These are phyloP conservation scores for Thuja plicata DNA, from an alignment of 83 land plant species.

Conservation along the genomic window DNA sequence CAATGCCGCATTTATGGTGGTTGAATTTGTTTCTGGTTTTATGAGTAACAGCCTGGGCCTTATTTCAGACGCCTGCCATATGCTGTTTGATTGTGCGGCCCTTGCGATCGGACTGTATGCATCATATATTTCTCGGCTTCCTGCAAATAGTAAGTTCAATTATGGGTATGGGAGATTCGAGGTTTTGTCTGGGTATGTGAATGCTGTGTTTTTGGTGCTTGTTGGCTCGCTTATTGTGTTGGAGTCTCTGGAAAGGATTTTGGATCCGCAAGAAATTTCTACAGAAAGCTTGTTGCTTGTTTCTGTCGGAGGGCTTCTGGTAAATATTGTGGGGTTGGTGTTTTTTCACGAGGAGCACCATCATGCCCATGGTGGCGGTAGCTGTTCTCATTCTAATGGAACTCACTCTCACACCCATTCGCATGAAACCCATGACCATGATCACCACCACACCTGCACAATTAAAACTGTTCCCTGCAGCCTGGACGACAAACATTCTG, in stretches of 20 bases:
- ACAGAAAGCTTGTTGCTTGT: constrained; percentile 82
- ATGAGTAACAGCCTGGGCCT: constrained; percentile 97
- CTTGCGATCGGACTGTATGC: constrained; percentile 95
- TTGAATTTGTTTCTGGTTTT: constrained; percentile 90
- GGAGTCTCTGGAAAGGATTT: constrained; percentile 90
- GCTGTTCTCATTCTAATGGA: constrained; percentile 56
- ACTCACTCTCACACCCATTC: constrained; percentile 17
- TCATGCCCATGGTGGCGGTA: constrained; percentile 86
- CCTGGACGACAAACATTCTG: neutral
- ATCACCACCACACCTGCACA: constrained; percentile 23
- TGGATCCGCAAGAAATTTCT: constrained; percentile 94
- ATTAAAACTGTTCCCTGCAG: constrained; percentile 5
- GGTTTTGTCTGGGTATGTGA: constrained; percentile 89
- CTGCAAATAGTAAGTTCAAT: constrained; percentile 74
- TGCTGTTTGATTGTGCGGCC: constrained; percentile 99
- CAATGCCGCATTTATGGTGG: constrained; percentile 86
- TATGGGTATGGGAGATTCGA: constrained; percentile 96
- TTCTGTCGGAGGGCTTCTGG: constrained; percentile 87
- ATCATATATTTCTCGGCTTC: constrained; percentile 86
- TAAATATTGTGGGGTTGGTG: constrained; percentile 83
- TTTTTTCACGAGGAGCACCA: constrained; percentile 98
- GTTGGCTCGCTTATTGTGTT: constrained; percentile 91
- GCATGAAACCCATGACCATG: constrained; percentile 15
- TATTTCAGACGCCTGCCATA: constrained; percentile 97
- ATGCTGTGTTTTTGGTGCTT: constrained; percentile 88